Conservation (phyloP, 805 yeast genomes). For the Ogataea polymorpha region DNA sequence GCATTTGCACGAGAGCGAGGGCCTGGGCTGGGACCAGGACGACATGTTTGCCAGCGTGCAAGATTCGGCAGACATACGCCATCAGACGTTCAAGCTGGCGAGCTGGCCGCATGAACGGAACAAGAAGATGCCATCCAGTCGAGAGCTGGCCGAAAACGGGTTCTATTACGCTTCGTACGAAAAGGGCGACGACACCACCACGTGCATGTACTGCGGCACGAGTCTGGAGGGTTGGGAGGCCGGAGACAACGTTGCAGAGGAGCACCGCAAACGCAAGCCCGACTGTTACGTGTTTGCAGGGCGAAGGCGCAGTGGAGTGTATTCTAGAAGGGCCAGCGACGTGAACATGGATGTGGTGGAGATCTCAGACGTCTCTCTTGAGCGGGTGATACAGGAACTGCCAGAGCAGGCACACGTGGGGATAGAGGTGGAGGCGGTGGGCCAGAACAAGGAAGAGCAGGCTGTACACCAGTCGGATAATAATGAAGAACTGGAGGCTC, state of each 20-base stretch:
- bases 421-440: no score
- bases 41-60: conserved; percentile 35
- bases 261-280: conserved; percentile 47
- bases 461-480: no score
- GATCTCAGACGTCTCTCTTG: conserved; percentile 10
- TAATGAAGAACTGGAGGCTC: not conserved
- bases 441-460: no score
- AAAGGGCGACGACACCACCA: conserved; percentile 49
- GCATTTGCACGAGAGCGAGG: conserved; percentile 11
- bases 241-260: conserved; percentile 59
- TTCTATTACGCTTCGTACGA: conserved; percentile 55
- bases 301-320: conserved; percentile 1
- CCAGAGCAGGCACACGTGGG: no score
- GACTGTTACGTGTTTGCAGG: conserved; percentile 39
- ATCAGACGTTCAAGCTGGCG: conserved; percentile 37
- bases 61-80: conserved; percentile 34
- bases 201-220: conserved; percentile 63
- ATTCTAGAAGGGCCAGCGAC: not conserved
- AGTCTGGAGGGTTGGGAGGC: conserved; percentile 71
- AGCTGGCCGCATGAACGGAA: conserved; percentile 44
- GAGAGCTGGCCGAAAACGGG: conserved; percentile 56
- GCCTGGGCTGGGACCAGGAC: conserved; percentile 20
- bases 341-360: conserved; percentile 3
- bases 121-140: conserved; percentile 38
- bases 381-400: not conserved